Evolutionary conservation across 1,284 basidiomycete species (phyloP).

Genomic region (Cutaneotrichosporon cutaneum): DNA sequence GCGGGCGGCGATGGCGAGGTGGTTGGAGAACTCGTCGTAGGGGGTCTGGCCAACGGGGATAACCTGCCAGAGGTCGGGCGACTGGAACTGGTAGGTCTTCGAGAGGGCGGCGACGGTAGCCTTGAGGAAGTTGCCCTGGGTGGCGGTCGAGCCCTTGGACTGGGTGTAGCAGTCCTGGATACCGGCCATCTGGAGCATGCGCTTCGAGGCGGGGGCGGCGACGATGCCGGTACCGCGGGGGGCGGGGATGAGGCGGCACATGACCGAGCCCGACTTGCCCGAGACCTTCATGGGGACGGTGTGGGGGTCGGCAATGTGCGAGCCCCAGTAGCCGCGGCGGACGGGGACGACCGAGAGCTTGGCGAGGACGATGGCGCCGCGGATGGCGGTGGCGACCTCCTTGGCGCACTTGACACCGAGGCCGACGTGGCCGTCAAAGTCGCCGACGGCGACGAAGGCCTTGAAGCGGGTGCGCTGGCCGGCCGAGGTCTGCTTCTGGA

Average conservation of each 20-base stretch:
- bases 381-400: constrained; percentile 99
- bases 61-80: constrained; percentile 95
- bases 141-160: constrained; percentile 95
- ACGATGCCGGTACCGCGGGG: constrained; percentile 99
- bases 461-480: constrained; percentile 99
- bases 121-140: constrained; percentile 99
- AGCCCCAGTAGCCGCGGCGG: constrained; percentile 99
- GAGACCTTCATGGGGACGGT: constrained; percentile 98
- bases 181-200: constrained; percentile 95
- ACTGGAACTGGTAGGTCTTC: constrained; percentile 94
- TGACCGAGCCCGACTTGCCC: constrained; percentile 98
- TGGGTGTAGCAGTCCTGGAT: constrained; percentile 82
- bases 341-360: constrained; percentile 98
- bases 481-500: constrained; percentile 99
- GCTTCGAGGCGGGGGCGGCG: constrained; percentile 95
- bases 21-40: constrained; percentile 90
- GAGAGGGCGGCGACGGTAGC: constrained; percentile 97
- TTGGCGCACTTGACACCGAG: constrained; percentile 99
- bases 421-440: constrained; percentile 94
- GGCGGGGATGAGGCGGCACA: constrained; percentile 98
- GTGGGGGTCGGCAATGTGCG: constrained; percentile 96
- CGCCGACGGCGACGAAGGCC: constrained; percentile 99
- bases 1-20: constrained; percentile 76
- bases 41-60: constrained; percentile 77
- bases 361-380: constrained; percentile 97